Conservation (phyloP, 75 land plant genomes). For the Chamaecyparis obtusa region DNA sequence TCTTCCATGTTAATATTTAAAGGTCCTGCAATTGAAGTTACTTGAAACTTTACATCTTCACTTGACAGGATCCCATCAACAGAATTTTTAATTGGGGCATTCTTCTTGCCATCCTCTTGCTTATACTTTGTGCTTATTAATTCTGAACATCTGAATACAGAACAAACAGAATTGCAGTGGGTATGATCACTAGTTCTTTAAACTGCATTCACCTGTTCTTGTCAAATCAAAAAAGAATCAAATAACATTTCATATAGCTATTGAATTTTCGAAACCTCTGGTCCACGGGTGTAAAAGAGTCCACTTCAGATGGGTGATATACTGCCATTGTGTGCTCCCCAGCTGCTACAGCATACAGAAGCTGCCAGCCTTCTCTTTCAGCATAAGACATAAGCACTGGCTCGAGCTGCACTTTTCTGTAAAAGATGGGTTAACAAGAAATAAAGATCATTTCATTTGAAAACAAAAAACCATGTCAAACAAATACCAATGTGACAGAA, state of each 20-base stretch:
- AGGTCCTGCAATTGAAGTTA: neutral
- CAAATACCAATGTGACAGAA: neutral
- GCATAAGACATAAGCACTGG: constrained; percentile 20
- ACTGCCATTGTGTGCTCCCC: constrained; percentile 45
- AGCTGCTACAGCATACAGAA: constrained; percentile 42
- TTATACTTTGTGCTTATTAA: neutral
- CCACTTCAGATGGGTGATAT: constrained; percentile 7
- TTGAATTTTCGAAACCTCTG: neutral
- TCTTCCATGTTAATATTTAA: neutral
- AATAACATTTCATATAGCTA: neutral
- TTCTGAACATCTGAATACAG: neutral
- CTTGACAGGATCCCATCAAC: neutral
- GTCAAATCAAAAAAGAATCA: neutral
- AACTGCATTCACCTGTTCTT: neutral
- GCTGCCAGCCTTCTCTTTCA: constrained; percentile 14
- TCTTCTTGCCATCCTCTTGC: neutral
- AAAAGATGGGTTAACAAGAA: neutral
- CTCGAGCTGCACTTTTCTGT: constrained; percentile 20
- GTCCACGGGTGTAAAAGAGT: neutral
- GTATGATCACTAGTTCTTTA: neutral
- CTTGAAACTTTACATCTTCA: neutral
- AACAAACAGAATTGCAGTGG: neutral
- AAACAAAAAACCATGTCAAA: neutral
- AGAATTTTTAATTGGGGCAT: neutral
- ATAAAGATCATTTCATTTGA: neutral